phyloP scores from a whole-genome alignment of 306 rosid species.

The Myrica gale region DNA sequence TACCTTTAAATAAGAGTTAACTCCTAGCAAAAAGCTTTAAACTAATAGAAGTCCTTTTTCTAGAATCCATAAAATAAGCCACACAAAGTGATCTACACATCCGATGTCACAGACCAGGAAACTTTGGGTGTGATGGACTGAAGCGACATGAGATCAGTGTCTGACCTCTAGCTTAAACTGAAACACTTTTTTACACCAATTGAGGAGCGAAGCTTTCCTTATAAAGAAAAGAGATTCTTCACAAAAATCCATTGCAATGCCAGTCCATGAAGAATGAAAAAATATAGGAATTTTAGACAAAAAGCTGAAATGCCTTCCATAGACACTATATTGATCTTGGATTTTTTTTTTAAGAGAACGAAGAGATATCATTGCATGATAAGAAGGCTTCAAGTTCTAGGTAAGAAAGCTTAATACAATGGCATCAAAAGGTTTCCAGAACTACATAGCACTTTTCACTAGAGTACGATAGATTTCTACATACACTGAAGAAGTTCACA shows the following conservation, averaged over 20 bases:
- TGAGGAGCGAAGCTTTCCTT: background rate
- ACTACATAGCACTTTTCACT: constrained; percentile 13
- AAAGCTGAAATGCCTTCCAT: background rate
- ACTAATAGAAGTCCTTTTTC: background rate
- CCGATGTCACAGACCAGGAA: background rate
- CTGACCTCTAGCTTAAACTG: background rate
- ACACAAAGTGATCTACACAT: background rate
- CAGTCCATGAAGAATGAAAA: background rate
- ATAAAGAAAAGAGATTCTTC: background rate
- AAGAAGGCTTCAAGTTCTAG: background rate
- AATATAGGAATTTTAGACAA: background rate
- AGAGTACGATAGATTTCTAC: constrained; percentile 9
- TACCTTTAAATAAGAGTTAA: background rate
- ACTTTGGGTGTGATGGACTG: background rate
- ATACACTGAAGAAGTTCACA: constrained; percentile 58
- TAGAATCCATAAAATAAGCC: background rate
- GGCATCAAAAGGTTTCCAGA: constrained; percentile 7
- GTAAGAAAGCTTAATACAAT: background rate
- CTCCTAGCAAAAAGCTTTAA: background rate
- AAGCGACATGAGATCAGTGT: background rate
- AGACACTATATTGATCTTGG: background rate
- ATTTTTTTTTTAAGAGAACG: background rate
- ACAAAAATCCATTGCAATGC: background rate
- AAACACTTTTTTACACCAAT: background rate
- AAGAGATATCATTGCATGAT: background rate